Conservation (phyloP, 2,329 filamentous ascomycete genomes). For the Zymoseptoria crescenta region DNA sequence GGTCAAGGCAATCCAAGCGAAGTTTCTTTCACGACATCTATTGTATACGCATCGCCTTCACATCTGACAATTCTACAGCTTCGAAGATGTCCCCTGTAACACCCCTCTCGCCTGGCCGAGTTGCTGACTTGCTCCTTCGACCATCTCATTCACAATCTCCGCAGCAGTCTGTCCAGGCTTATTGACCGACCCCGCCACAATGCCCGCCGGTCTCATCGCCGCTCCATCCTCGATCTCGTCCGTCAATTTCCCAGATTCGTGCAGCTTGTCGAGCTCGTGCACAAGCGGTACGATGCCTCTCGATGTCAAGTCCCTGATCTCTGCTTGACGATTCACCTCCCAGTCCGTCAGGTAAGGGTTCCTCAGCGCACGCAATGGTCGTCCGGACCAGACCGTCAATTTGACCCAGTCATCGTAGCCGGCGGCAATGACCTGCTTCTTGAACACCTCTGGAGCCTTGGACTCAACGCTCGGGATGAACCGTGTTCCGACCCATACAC, state of each 20-base stretch:
- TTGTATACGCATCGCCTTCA: neutral
- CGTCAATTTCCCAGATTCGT: slow-evolving; percentile 21
- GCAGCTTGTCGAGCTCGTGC: slow-evolving; percentile 77
- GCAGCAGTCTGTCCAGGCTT: slow-evolving; percentile 14
- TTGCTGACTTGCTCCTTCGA: slow-evolving; percentile 3
- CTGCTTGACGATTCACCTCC: slow-evolving; percentile 78
- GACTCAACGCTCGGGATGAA: slow-evolving; percentile 71
- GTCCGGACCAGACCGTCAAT: slow-evolving; percentile 95
- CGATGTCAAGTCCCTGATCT: slow-evolving; percentile 82
- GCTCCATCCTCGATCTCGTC: slow-evolving; percentile 17
- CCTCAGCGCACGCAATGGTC: slow-evolving; percentile 81
- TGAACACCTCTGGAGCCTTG: slow-evolving; percentile 11
- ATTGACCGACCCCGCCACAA: slow-evolving; percentile 15
- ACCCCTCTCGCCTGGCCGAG: slow-evolving; percentile 2
- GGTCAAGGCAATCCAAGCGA: neutral
- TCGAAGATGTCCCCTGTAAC: neutral
- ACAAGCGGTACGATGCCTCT: slow-evolving; percentile 90
- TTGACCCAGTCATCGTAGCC: slow-evolving; percentile 89
- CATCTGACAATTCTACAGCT: neutral
- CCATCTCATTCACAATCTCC: slow-evolving; percentile 13
- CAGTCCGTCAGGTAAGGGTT: slow-evolving; percentile 91
- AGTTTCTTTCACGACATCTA: neutral
- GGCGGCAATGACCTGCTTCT: slow-evolving; percentile 60
- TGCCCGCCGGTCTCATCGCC: slow-evolving; percentile 31
- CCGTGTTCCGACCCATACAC: slow-evolving; percentile 91